Percentiles rank a stretch among this genome's conserved stretches.
Conservation (phyloP, 1,139 yeast genomes). For the Meyerozyma elateridarum region DNA sequence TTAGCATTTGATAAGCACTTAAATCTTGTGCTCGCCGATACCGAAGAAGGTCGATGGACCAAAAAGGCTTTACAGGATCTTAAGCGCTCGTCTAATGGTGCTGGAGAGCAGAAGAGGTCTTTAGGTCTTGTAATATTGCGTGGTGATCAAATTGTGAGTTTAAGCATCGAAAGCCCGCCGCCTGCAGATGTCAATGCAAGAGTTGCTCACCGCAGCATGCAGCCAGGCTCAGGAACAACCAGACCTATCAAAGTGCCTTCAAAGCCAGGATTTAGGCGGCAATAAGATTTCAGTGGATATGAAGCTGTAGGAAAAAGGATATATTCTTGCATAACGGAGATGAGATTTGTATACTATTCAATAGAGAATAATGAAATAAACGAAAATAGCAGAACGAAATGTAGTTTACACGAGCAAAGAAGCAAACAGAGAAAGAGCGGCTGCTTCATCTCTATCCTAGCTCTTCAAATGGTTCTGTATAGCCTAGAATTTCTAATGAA, state of each 20-base stretch:
- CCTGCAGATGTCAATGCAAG: constrained; percentile 43
- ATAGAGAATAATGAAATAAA: too few relatives aligned
- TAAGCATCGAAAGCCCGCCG: constrained; percentile 80
- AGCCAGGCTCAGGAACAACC: constrained; percentile 42
- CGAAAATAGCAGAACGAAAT: too few relatives aligned
- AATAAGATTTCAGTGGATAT: not conserved
- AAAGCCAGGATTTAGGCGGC: constrained; percentile 3
- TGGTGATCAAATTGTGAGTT: constrained; percentile 85
- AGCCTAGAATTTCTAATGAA: too few relatives aligned
- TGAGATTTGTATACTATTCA: too few relatives aligned
- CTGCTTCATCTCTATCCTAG: too few relatives aligned
- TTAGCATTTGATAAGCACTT: constrained; percentile 87
- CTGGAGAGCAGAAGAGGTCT: constrained; percentile 57
- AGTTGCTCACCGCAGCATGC: constrained; percentile 30
- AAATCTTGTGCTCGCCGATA: constrained; percentile 80
- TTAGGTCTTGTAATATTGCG: constrained; percentile 80
- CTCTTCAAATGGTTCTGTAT: too few relatives aligned
- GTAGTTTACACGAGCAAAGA: too few relatives aligned
- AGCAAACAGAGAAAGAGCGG: too few relatives aligned
- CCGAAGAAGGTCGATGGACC: constrained; percentile 78
- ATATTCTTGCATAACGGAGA: too few relatives aligned
- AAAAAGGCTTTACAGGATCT: constrained; percentile 48
- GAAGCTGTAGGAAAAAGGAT: not conserved
- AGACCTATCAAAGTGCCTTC: constrained; percentile 1
- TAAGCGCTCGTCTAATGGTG: constrained; percentile 24